Evolutionary conservation across 2,329 filamentous ascomycete genomes (phyloP).

Genomic region (Pestalotiopsis sp.): DNA sequence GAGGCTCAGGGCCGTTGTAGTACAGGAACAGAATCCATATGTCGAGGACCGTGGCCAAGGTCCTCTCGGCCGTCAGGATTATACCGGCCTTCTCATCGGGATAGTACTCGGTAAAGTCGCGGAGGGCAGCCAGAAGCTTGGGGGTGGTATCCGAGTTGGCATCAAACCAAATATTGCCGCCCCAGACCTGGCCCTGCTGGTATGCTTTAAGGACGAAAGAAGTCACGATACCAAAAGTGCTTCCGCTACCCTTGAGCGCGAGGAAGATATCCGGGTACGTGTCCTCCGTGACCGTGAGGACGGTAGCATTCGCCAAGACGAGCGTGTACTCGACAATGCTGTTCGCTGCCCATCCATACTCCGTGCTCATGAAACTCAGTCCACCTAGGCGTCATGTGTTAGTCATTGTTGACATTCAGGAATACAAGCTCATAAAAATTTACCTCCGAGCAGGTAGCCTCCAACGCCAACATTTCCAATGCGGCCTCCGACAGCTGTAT

Average conservation of each 20-base stretch:
- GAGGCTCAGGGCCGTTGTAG: conserved; percentile 60
- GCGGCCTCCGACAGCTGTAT: conserved; percentile 46
- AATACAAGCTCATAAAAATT: conserved; percentile 22
- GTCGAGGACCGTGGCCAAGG: conserved; percentile 45
- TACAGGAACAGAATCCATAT: conserved; percentile 65
- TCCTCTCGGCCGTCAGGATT: conserved; percentile 57
- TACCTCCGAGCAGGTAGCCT: conserved; percentile 56
- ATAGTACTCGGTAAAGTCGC: conserved; percentile 61
- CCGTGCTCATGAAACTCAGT: conserved; percentile 52
- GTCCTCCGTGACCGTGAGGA: conserved; percentile 46
- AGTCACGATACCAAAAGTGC: conserved; percentile 57
- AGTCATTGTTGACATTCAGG: neutral
- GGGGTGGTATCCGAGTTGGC: conserved; percentile 31
- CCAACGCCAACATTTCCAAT: conserved; percentile 51
- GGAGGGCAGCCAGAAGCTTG: conserved; percentile 47
- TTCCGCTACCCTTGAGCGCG: conserved; percentile 59
- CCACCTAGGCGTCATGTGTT: conserved; percentile 3
- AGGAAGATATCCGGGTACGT: conserved; percentile 52
- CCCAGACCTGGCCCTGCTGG: conserved; percentile 43
- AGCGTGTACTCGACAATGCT: conserved; percentile 52
- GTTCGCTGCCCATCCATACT: conserved; percentile 55
- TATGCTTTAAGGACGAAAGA: conserved; percentile 46
- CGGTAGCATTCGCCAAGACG: conserved; percentile 51
- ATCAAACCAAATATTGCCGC: conserved; percentile 43
- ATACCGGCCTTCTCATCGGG: conserved; percentile 62